A percentile compares a stretch with the other conserved stretches of the same genome.
phyloP scores from a whole-genome alignment of 2,329 filamentous ascomycete species.

The Cladosporium colombiae region DNA sequence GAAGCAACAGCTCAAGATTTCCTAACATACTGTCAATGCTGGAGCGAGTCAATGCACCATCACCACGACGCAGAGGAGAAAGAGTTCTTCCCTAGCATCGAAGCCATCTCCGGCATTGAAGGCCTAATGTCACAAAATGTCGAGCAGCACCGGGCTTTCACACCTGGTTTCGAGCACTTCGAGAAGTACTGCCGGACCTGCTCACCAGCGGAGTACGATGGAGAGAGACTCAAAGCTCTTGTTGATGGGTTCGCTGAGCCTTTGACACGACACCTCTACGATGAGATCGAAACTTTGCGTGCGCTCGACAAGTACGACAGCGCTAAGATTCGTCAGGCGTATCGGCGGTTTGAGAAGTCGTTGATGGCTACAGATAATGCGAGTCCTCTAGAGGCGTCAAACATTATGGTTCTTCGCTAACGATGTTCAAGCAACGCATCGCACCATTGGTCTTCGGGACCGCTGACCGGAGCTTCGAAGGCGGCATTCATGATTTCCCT shows the following conservation, averaged over 20 bases:
- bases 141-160: constrained; percentile 38
- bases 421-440: constrained; percentile 34
- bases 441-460: constrained; percentile 40
- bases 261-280: constrained; percentile 29
- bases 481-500: constrained; percentile 37
- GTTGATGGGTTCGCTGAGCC: constrained; percentile 32
- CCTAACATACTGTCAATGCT: constrained; percentile 36
- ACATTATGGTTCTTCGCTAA: background rate
- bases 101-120: constrained; percentile 30
- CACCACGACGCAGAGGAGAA: constrained; percentile 39
- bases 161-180: constrained; percentile 33
- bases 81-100: constrained; percentile 37
- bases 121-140: constrained; percentile 38
- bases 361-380: constrained; percentile 38
- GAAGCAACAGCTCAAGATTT: constrained; percentile 31
- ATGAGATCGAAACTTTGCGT: constrained; percentile 31
- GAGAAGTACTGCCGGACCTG: constrained; percentile 31
- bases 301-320: constrained; percentile 29
- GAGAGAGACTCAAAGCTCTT: constrained; percentile 26
- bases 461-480: constrained; percentile 39
- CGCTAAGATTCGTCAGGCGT: constrained; percentile 24
- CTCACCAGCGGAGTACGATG: constrained; percentile 28
- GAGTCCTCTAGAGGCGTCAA: constrained; percentile 18
- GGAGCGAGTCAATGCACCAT: constrained; percentile 36
- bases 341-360: constrained; percentile 32